Percentiles rank a stretch among this genome's conserved stretches.
Evolutionary conservation across 1,284 basidiomycete species (phyloP).

Genomic region (Ceratobasidium sp.): DNA sequence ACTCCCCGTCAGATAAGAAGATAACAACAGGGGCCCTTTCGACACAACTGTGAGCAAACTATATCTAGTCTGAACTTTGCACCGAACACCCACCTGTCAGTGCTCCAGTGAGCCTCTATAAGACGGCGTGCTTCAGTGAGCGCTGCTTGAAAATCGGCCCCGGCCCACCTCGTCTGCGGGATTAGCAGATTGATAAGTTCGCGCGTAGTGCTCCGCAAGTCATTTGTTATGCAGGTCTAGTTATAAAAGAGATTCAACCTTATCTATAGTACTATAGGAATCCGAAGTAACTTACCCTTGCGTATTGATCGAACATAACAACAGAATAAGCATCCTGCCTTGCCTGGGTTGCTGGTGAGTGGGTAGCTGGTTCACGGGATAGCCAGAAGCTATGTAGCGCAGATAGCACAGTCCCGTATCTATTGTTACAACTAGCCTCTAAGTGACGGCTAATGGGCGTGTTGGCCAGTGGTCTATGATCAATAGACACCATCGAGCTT

Average conservation of each 20-base stretch:
- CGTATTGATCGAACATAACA: conserved; percentile 60
- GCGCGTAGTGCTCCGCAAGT: conserved; percentile 63
- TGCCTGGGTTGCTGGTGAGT: conserved; percentile 21
- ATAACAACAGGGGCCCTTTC: conserved; percentile 67
- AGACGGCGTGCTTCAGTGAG: conserved; percentile 55
- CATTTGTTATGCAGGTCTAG: conserved; percentile 55
- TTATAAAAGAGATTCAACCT: not conserved
- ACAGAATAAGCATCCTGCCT: conserved; percentile 69
- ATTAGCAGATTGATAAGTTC: conserved; percentile 60
- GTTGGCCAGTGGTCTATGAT: conserved; percentile 60
- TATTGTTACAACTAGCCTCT: conserved; percentile 57
- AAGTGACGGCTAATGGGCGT: conserved; percentile 61
- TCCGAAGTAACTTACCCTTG: conserved; percentile 45
- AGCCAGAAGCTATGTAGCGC: conserved; percentile 66
- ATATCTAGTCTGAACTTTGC: not conserved
- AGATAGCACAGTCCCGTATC: conserved; percentile 68
- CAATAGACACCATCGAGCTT: conserved; percentile 60
- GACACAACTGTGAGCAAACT: not conserved
- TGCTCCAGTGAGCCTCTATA: conserved; percentile 65
- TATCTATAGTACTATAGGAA: not conserved
- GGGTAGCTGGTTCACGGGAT: conserved; percentile 58
- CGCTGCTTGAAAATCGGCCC: conserved; percentile 64
- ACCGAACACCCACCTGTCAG: conserved; percentile 60
- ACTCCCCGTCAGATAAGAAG: conserved; percentile 71
- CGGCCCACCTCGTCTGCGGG: conserved; percentile 52